Base-by-base conservation (phyloP, 305 asterid species). In the Fraxinus latifolia region DNA sequence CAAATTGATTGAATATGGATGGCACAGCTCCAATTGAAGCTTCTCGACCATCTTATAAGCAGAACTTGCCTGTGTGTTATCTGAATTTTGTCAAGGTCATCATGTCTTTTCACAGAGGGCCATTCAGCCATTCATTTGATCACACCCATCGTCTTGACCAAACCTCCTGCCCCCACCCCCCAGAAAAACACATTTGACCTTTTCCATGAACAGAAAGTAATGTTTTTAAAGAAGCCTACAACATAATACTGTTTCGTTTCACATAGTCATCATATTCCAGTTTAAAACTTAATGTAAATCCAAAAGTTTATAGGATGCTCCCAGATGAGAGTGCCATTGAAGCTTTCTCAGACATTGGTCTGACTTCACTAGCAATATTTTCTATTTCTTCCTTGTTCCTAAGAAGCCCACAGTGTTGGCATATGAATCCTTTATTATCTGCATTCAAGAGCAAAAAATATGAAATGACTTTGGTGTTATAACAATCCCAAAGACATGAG, bases 371-470 rank as follows among this genome's bases (percentile, higher is more conserved):
- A 19, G 84, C 75, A 39, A 89, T 80, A 81, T 31, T 79, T 78
- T 77, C 83, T 74, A 93, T 85, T 84, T 96, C 99, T 87, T 91
- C 98, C 85, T 86, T 88, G 79, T 89, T 96, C 83, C 98, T 86
- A 80, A 91, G 85, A 82, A 88, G 91, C 78, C 98, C 99, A 89
- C 99, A 96, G 23, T 81, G 84, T 83, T 92, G 97, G 92, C 99
- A 96, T 79, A 85, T 53, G 80, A 94, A 92, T 89, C 94, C 98
- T 85, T 80, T 89, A 85, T 89, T 78, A 85, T 88, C 99, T 94
- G 90, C 85, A 86, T 76, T 83, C 7, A 86, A 34, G 34, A 31
- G 67, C 86, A 42, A 44, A 65, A 79, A 76, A 78, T 17, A 72
- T 55, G 80, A 86, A 53, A 74, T 72, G 15, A 76, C 70, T 70